A percentile compares a stretch with the other conserved stretches of the same genome.
Evolutionary conservation across 805 yeast genomes (phyloP).

Genomic region (Candida caryicola): DNA sequence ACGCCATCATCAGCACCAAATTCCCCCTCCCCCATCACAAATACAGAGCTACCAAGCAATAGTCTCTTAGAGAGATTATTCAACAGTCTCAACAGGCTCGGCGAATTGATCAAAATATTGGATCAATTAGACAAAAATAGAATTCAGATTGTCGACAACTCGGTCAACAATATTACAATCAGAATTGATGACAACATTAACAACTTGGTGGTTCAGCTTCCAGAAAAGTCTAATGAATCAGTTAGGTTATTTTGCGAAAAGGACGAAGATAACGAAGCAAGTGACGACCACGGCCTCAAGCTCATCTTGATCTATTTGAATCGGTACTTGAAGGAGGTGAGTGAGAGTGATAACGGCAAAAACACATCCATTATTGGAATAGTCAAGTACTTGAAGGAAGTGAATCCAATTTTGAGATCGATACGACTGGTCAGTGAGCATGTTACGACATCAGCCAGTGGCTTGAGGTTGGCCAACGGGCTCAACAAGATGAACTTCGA

Average conservation of each 20-base stretch:
- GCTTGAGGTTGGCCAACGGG: conserved; percentile 25
- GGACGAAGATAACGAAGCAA: neutral
- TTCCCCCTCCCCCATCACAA: neutral
- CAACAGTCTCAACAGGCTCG: conserved; percentile 28
- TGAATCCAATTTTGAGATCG: conserved; percentile 28
- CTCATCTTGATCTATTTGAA: conserved; percentile 24
- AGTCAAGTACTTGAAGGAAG: conserved; percentile 31
- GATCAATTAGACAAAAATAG: conserved; percentile 30
- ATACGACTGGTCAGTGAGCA: conserved; percentile 16
- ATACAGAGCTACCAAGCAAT: neutral
- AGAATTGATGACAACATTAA: conserved; percentile 22
- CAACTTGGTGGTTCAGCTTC: conserved; percentile 13
- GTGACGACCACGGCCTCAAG: conserved; percentile 12
- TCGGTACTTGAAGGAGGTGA: conserved; percentile 17
- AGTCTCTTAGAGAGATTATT: conserved; percentile 26
- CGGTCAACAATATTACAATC: conserved; percentile 28
- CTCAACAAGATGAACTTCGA: conserved; percentile 32
- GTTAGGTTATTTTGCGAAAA: neutral
- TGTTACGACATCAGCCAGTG: conserved; percentile 7
- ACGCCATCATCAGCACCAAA: neutral
- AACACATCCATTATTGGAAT: conserved; percentile 27
- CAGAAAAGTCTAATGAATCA: conserved; percentile 8
- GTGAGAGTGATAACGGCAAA: conserved; percentile 1
- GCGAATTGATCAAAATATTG: conserved; percentile 30
- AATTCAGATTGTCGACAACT: conserved; percentile 24